Conservation (phyloP, 345 rosid species). For the Hirschfeldia incana region DNA sequence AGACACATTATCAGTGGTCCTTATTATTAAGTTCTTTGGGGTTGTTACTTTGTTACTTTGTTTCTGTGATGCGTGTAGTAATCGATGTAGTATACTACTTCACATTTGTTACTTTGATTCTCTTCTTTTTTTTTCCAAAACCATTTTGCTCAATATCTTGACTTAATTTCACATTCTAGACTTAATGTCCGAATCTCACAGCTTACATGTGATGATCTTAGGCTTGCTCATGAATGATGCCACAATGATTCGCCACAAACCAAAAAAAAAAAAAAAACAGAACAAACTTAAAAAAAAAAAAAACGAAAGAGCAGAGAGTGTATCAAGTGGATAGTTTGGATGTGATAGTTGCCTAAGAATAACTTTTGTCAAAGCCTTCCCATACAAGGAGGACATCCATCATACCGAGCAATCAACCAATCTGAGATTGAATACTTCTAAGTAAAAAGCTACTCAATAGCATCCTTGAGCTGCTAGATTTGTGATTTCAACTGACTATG, state of each 20-base stretch:
- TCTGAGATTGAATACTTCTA: slow-evolving; percentile 21
- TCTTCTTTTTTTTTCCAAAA: neutral
- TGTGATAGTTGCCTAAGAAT: slow-evolving; percentile 28
- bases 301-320: slow-evolving; percentile 1
- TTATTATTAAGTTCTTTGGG: neutral
- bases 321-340: slow-evolving; percentile 4
- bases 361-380: slow-evolving; percentile 70
- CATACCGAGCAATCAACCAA: slow-evolving; percentile 61
- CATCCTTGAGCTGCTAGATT: slow-evolving; percentile 91
- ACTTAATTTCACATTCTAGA: neutral
- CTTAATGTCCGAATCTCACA: neutral
- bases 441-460: slow-evolving; percentile 90
- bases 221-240: neutral
- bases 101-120: neutral
- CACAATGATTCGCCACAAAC: slow-evolving; percentile 1
- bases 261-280: neutral
- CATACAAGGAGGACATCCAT: slow-evolving; percentile 75
- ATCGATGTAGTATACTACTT: slow-evolving; percentile 8
- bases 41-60: slow-evolving; percentile 29
- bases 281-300: slow-evolving; percentile 7
- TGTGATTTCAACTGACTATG: slow-evolving; percentile 60
- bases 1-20: neutral
- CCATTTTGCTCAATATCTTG: neutral
- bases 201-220: neutral
- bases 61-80: slow-evolving; percentile 18